Conservation (phyloP, 371 early-diverging fungal genomes). For the Paraphysoderma sedebokerense region DNA sequence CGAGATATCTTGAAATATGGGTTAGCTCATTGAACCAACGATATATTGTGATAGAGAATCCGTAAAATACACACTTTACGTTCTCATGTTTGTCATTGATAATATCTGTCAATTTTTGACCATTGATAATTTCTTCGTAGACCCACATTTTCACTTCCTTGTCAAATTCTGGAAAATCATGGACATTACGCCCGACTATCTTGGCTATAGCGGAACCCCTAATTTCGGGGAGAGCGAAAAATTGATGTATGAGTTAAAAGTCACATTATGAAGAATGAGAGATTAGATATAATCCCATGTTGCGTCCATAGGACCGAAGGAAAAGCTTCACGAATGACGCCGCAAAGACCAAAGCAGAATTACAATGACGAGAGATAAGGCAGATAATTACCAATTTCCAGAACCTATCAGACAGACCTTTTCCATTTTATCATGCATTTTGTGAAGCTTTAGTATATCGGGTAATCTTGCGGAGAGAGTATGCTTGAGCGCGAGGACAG, state of each 20-base stretch:
- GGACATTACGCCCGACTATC: conserved; percentile 79
- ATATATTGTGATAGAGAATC: background rate
- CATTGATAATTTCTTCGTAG: conserved; percentile 80
- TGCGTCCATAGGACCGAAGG: no score
- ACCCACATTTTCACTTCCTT: conserved; percentile 85
- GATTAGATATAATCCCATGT: no score
- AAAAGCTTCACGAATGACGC: no score
- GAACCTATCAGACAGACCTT: conserved; percentile 80
- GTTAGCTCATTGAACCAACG: no score
- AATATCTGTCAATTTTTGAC: conserved; percentile 77
- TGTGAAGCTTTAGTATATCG: no score
- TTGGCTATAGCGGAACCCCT: conserved; percentile 95
- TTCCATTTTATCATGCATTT: no score
- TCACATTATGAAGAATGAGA: conserved; percentile 2
- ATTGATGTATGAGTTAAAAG: background rate
- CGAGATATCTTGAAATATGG: conserved; percentile 69
- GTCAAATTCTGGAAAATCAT: conserved; percentile 42
- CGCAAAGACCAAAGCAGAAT: no score
- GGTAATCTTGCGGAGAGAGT: no score
- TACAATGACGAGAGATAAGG: no score
- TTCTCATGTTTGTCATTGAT: conserved; percentile 92
- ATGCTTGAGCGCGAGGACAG: no score
- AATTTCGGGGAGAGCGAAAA: conserved; percentile 1
- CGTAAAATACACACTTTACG: conserved; percentile 39
- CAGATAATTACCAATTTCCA: conserved; percentile 68